A percentile compares a stretch with the other conserved stretches of the same genome.
These are phyloP conservation scores for Gnomoniopsis sp. DNA, from an alignment of 2,329 filamentous ascomycete species.

Conservation along the genomic window DNA sequence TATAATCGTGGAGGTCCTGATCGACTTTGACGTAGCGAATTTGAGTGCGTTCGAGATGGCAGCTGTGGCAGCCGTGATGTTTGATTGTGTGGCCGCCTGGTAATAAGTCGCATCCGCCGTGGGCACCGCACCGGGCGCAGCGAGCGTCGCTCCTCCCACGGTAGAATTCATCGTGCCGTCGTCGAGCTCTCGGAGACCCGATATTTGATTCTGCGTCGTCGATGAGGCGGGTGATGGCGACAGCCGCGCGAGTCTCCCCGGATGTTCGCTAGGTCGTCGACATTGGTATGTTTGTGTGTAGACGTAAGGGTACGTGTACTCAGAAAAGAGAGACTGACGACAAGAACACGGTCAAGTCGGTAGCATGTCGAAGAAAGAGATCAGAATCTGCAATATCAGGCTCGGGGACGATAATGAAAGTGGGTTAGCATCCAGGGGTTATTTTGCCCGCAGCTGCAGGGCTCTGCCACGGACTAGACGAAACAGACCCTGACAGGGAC, in stretches of 20 bases:
- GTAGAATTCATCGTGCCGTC: slow-evolving; percentile 5
- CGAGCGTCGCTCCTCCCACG: slow-evolving; percentile 1
- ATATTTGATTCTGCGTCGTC: slow-evolving; percentile 20
- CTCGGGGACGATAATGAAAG: slow-evolving; percentile 2
- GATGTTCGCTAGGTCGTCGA: slow-evolving; percentile 11
- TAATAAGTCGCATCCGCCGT: slow-evolving; percentile 1
- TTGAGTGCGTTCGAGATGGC: slow-evolving; percentile 47
- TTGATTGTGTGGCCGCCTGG: slow-evolving; percentile 25
- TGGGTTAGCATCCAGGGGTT: slow-evolving; percentile 18
- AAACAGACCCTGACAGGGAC: slow-evolving; percentile 42
- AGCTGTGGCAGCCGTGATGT: slow-evolving; percentile 37
- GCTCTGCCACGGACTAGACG: slow-evolving; percentile 39
- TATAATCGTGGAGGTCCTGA: slow-evolving; percentile 60
- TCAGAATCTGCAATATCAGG: slow-evolving; percentile 37
- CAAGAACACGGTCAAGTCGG: slow-evolving; percentile 21
- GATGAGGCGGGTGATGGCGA: slow-evolving; percentile 28
- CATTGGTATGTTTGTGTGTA: slow-evolving; percentile 11
- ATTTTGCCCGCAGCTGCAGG: slow-evolving; percentile 24
- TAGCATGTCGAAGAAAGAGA: slow-evolving; percentile 24
- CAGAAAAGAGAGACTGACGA: slow-evolving; percentile 6
- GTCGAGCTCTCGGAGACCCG: slow-evolving; percentile 8
- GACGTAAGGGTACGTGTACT: slow-evolving; percentile 7
- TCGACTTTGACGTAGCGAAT: slow-evolving; percentile 52
- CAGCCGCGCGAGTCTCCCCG: slow-evolving; percentile 28
- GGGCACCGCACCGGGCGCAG: background rate